Percentiles rank a stretch among this genome's conserved stretches.
Evolutionary conservation across 1,284 basidiomycete species (phyloP).

Genomic region (Rhodotorula glutinis): DNA sequence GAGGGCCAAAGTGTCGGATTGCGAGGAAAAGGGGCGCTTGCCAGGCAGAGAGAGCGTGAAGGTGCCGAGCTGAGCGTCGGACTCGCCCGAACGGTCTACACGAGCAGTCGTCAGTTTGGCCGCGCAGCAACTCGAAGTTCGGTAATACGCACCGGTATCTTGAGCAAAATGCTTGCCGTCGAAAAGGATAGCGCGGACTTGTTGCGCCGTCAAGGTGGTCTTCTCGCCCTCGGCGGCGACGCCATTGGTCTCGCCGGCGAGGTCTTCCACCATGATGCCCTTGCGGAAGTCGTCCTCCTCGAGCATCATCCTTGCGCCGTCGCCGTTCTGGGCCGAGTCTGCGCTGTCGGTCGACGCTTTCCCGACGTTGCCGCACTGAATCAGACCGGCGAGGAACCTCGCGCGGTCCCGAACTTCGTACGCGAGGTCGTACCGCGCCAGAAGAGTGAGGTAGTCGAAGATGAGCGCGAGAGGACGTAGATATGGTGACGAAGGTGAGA

Average conservation of each 20-base stretch:
- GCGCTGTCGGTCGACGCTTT: background rate
- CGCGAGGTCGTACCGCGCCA: slow-evolving; percentile 81
- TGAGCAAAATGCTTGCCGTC: slow-evolving; percentile 21
- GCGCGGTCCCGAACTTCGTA: slow-evolving; percentile 86
- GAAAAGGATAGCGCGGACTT: slow-evolving; percentile 28
- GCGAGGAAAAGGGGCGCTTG: slow-evolving; percentile 16
- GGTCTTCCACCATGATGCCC: slow-evolving; percentile 35
- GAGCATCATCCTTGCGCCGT: slow-evolving; percentile 19
- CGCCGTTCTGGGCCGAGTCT: background rate
- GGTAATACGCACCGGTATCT: slow-evolving; percentile 2
- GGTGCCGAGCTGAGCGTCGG: slow-evolving; percentile 22
- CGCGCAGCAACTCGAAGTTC: background rate
- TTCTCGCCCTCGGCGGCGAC: slow-evolving; percentile 1
- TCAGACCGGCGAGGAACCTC: slow-evolving; percentile 69
- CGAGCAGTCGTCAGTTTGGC: background rate
- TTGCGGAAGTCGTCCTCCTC: slow-evolving; percentile 37
- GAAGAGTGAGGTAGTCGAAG: slow-evolving; percentile 67
- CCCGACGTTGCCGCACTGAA: slow-evolving; percentile 46
- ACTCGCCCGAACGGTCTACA: slow-evolving; percentile 5
- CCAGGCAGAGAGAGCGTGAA: slow-evolving; percentile 29
- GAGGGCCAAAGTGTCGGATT: background rate
- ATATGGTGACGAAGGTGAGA: slow-evolving; percentile 47
- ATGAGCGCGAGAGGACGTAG: slow-evolving; percentile 49
- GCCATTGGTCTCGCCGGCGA: background rate
- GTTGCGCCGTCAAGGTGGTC: slow-evolving; percentile 19